phyloP scores from a whole-genome alignment of 2,329 filamentous ascomycete species.

The Ophiostoma angusticollis region DNA sequence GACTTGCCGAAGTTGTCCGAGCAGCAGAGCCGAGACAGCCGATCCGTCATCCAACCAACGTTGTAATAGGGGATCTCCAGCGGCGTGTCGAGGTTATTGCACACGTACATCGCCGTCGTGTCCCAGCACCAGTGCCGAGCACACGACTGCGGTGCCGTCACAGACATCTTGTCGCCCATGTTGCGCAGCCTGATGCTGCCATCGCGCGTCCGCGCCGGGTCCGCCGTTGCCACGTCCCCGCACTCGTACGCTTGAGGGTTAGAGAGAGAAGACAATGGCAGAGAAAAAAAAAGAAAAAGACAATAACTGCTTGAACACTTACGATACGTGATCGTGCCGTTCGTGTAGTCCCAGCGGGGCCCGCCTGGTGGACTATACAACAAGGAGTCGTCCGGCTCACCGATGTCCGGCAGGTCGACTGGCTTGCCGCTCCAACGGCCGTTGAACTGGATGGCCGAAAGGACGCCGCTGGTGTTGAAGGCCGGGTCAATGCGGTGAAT shows the following conservation, averaged over 20 bases:
- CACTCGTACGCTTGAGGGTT: conserved; percentile 4
- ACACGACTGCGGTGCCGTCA: not conserved
- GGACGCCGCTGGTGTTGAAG: not conserved
- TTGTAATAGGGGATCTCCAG: conserved; percentile 8
- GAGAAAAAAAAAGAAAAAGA: not conserved
- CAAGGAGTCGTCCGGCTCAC: not conserved
- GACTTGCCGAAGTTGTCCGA: conserved; percentile 6
- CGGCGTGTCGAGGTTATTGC: conserved; percentile 6
- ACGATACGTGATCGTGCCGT: conserved; percentile 1
- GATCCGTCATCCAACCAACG: conserved; percentile 9
- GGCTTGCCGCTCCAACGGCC: conserved; percentile 3
- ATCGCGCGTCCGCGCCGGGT: not conserved
- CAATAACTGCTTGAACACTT: too few relatives aligned
- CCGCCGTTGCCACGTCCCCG: conserved; percentile 7
- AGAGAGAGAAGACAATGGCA: too few relatives aligned
- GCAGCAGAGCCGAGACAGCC: conserved; percentile 10
- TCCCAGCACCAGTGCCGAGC: conserved; percentile 9
- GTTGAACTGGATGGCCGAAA: not conserved
- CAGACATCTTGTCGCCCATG: not conserved
- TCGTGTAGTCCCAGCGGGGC: conserved; percentile 2
- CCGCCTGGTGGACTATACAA: conserved; percentile 2
- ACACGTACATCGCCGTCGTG: conserved; percentile 10
- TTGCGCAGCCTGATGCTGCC: conserved; percentile 5
- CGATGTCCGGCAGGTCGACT: conserved; percentile 8
- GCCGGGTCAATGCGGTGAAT: not conserved